Evolutionary conservation across 176 grass and related monocot genomes (phyloP).

Genomic region (Bothriochloa decipiens): DNA sequence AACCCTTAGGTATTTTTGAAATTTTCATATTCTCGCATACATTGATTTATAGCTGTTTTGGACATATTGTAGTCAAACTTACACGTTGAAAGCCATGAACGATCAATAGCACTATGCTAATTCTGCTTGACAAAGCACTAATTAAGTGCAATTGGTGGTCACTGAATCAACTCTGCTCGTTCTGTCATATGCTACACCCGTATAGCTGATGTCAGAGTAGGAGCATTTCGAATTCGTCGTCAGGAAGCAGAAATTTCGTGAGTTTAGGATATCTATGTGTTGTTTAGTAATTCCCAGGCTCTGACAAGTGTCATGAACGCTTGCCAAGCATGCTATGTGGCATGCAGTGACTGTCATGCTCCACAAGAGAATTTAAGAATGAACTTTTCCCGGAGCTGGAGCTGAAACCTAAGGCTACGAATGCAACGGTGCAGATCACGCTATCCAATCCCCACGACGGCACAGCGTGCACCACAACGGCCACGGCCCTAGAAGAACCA

Average conservation of each 20-base stretch:
- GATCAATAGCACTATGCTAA: not conserved
- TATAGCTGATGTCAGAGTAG: too few species aligned
- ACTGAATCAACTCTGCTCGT: not conserved
- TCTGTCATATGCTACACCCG: too few species aligned
- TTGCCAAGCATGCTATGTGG: not conserved
- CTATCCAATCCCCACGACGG: not conserved
- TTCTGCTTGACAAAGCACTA: not conserved
- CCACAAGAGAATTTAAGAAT: not conserved
- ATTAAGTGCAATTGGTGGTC: not conserved
- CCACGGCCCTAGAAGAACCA: slow-evolving; percentile 31
- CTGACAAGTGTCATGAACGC: not conserved
- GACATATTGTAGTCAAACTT: too few species aligned
- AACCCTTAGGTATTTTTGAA: too few species aligned
- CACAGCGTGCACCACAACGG: slow-evolving; percentile 36
- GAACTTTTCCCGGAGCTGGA: not conserved
- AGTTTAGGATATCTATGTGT: too few species aligned
- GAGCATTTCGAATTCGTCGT: too few species aligned
- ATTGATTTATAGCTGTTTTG: too few species aligned
- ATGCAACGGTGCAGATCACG: not conserved
- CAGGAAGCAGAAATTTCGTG: too few species aligned
- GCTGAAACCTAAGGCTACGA: not conserved
- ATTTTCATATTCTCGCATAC: too few species aligned
- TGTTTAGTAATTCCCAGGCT: not conserved
- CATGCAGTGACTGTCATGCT: not conserved
- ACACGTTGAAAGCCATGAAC: too few species aligned